Base-by-base conservation (phyloP, 495 filamentous ascomycete genomes). In the Emericellopsis terricola region DNA sequence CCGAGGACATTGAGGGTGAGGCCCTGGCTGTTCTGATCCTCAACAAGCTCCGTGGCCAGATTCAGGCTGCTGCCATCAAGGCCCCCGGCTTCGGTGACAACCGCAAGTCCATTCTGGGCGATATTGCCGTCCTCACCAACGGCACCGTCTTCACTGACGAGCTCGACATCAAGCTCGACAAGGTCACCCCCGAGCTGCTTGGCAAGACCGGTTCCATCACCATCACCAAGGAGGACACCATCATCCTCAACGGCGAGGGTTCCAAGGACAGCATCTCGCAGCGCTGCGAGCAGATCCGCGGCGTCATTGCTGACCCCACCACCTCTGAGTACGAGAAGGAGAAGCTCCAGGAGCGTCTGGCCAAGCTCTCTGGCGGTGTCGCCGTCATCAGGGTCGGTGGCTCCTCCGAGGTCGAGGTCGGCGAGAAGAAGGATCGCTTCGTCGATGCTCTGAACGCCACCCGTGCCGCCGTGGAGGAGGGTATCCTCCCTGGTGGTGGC, bases 281-380 rank as follows among this genome's bases (percentile, higher is more conserved):
- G 65, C 80, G 89, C 50, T 96, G 87, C 62, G 89, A 97, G 62
- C 89, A 96, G 64, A 97, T 97, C 65, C 87, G 89, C 48, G 85
- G 84, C 43, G 84, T 93, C 59, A 94, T 94, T 75, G 67, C 60
- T 42, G 89, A 96, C 65, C 75, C 89, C 19, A 71, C 69, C 40
- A 96, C 89, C 40, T 92, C 84, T 40, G 91, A 96, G 48, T 96
- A 97, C 63, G 89, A 97, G 72, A 94, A 93, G 69, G 89, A 97
- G 76, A 97, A 97, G 73, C 80, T 97, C 37, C 89, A 96, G 61
- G 89, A 97, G 65, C 89, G 89, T 64, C 81, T 96, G 33, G 89
- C 89, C 45, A 97, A 97, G 77, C 83, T 97, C 44, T 96, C 89
- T 30, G 89, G 89, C 36, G 89, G 89, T 71, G 89, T 97, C 50